Evolutionary conservation across 441 rosid species (phyloP).

Genomic region (Populus hybrid): DNA sequence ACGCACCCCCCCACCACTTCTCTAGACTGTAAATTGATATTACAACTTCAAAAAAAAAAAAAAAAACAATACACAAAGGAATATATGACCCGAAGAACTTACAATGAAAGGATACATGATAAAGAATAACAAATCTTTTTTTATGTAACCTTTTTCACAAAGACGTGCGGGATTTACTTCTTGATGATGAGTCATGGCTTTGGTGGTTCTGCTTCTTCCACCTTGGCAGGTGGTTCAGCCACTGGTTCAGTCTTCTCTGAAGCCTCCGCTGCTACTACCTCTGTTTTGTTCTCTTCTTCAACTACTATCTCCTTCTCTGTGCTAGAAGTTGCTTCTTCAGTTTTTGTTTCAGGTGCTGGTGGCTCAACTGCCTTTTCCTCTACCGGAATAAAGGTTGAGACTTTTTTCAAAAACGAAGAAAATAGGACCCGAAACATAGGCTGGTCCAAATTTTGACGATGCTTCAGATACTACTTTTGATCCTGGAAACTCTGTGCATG

Average conservation of each 20-base stretch:
- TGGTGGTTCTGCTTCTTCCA: conserved; percentile 46
- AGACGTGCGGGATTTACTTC: not conserved
- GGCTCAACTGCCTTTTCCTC: conserved; percentile 35
- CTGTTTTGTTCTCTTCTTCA: conserved; percentile 53
- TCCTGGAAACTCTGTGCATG: conserved; percentile 64
- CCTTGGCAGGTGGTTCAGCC: conserved; percentile 28
- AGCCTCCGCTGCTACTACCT: conserved; percentile 15
- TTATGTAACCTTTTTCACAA: conserved; percentile 4
- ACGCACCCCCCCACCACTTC: not conserved
- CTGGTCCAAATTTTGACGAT: conserved; percentile 54
- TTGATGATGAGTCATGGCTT: conserved; percentile 31
- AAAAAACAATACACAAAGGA: not conserved
- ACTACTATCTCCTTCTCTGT: conserved; percentile 44
- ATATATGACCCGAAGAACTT: not conserved
- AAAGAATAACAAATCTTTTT: conserved; percentile 29
- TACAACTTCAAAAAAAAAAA: not conserved
- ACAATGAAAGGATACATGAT: not conserved
- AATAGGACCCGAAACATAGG: conserved; percentile 57
- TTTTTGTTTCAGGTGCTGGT: conserved; percentile 3
- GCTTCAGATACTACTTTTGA: conserved; percentile 57
- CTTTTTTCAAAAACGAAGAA: conserved; percentile 69
- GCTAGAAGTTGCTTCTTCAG: conserved; percentile 14
- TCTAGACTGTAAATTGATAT: not conserved
- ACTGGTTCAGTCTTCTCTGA: conserved; percentile 17
- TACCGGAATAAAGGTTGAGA: conserved; percentile 50